Evolutionary conservation across 2,329 filamentous ascomycete genomes (phyloP).

Genomic region (Sodiomyces alkalinus): DNA sequence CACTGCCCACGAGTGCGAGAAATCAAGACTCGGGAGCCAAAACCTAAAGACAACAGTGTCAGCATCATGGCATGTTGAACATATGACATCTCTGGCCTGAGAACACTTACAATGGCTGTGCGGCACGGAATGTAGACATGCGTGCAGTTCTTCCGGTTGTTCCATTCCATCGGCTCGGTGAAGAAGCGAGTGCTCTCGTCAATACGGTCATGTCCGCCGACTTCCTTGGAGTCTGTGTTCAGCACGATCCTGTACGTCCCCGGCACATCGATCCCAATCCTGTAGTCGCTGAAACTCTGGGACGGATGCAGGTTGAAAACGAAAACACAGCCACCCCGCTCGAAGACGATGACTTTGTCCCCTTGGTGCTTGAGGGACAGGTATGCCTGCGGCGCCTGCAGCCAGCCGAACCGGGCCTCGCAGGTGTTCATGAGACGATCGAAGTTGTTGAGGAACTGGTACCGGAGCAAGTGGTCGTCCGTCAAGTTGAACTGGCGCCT

Average conservation of each 20-base stretch:
- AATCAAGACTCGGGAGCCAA: too few relatives aligned
- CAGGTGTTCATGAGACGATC: constrained; percentile 80
- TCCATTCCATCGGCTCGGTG: constrained; percentile 84
- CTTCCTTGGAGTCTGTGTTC: constrained; percentile 61
- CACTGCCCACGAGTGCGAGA: too few relatives aligned
- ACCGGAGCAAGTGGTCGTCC: constrained; percentile 73
- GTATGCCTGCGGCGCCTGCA: constrained; percentile 73
- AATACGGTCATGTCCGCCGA: constrained; percentile 68
- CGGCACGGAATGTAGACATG: constrained; percentile 82
- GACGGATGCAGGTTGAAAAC: constrained; percentile 92
- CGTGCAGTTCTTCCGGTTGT: constrained; percentile 74
- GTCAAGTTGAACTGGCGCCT: constrained; percentile 86
- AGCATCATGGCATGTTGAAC: too few relatives aligned
- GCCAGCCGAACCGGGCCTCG: constrained; percentile 84
- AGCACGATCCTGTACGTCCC: constrained; percentile 82
- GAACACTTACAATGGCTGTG: constrained; percentile 68
- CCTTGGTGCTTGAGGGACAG: constrained; percentile 85
- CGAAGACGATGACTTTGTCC: constrained; percentile 93
- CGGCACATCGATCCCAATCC: constrained; percentile 69
- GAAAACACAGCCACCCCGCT: constrained; percentile 78
- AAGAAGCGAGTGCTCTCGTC: constrained; percentile 77
- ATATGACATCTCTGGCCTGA: too few relatives aligned
- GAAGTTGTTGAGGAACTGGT: constrained; percentile 85
- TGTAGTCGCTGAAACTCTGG: constrained; percentile 79
- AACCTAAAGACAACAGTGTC: too few relatives aligned